phyloP scores from a whole-genome alignment of 345 rosid genomes.

The Mallotus nudiflorus region DNA sequence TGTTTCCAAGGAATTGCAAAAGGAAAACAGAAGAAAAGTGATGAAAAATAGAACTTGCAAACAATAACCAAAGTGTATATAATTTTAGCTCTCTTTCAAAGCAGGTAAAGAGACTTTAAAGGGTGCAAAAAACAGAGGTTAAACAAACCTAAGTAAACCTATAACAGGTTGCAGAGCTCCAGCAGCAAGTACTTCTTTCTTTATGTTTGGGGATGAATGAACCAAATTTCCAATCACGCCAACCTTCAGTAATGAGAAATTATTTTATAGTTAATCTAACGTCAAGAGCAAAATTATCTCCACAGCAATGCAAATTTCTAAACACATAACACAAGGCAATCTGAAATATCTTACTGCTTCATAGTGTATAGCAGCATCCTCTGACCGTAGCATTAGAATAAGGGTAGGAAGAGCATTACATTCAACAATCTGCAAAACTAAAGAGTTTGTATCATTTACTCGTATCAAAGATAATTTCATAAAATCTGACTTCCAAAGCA shows the following conservation, averaged over 20 bases:
- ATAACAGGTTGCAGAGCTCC: constrained; percentile 98
- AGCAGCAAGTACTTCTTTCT: constrained; percentile 90
- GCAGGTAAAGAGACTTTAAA: not conserved
- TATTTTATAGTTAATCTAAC: constrained; percentile 10
- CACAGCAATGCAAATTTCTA: constrained; percentile 11
- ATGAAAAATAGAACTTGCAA: not conserved
- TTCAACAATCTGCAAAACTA: constrained; percentile 77
- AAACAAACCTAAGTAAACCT: constrained; percentile 74
- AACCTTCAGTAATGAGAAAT: constrained; percentile 45
- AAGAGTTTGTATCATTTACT: constrained; percentile 19
- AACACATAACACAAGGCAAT: constrained; percentile 1
- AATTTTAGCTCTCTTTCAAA: not conserved
- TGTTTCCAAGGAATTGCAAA: constrained; percentile 33
- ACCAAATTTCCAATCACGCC: constrained; percentile 96
- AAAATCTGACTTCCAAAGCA: constrained; percentile 20
- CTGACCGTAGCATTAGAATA: constrained; percentile 91
- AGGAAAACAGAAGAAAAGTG: not conserved
- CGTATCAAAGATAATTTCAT: constrained; percentile 8
- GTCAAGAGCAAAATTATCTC: constrained; percentile 6
- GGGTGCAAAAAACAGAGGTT: not conserved
- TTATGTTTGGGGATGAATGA: constrained; percentile 92
- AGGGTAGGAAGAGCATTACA: constrained; percentile 93
- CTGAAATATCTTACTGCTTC: constrained; percentile 72
- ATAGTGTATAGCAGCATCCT: constrained; percentile 97
- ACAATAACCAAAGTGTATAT: not conserved